Evolutionary conservation across 1,139 yeast genomes (phyloP).

Genomic region (Candida glucosophila): DNA sequence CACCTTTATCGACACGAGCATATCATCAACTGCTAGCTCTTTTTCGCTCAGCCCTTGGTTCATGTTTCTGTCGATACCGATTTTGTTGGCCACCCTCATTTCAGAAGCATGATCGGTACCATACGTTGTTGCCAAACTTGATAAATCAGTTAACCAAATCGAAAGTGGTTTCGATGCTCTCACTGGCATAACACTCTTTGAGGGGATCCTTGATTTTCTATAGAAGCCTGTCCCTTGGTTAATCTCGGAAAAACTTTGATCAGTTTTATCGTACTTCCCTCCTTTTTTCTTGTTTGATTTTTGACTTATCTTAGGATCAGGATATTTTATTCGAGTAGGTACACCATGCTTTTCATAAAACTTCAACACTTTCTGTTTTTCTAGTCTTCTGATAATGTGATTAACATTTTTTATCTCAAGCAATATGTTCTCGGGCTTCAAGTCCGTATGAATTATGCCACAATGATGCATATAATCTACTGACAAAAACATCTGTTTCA

Average conservation of each 20-base stretch:
- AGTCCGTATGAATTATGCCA: conserved; percentile 37
- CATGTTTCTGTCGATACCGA: too few relatives aligned
- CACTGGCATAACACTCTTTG: conserved; percentile 17
- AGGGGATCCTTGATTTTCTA: conserved; percentile 12
- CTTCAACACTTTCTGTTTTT: conserved; percentile 18
- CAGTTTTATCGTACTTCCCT: neutral
- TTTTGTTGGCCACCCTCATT: neutral
- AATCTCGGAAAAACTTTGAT: neutral
- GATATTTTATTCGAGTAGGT: conserved; percentile 1
- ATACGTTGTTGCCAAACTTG: neutral
- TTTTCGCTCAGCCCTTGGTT: conserved; percentile 1
- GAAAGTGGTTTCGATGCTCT: conserved; percentile 23
- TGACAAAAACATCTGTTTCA: conserved; percentile 29
- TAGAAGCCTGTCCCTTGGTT: conserved; percentile 6
- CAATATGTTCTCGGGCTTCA: conserved; percentile 37
- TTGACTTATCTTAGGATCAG: neutral
- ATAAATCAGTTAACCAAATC: conserved; percentile 11
- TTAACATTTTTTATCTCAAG: conserved; percentile 32
- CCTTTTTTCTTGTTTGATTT: neutral
- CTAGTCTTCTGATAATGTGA: conserved; percentile 24
- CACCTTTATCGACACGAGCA: conserved; percentile 38
- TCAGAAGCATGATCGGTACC: too few relatives aligned
- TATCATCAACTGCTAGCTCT: neutral
- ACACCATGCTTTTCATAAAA: conserved; percentile 5
- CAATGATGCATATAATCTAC: conserved; percentile 34